Evolutionary conservation across 805 yeast species (phyloP).

Genomic region (Kluyveromyces nonfermentans): DNA sequence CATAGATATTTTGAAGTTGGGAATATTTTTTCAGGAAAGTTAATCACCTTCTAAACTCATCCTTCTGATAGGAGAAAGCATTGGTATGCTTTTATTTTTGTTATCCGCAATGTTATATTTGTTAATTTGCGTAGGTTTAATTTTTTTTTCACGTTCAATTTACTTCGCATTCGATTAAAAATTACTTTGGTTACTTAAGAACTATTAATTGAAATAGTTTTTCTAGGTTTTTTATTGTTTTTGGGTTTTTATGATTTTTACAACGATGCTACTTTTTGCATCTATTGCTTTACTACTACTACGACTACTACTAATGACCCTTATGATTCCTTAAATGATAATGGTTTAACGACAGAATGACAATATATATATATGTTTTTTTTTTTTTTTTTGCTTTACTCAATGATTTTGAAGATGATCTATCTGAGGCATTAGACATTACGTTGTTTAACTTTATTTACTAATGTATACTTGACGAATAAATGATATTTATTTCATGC

Average conservation of each 20-base stretch:
- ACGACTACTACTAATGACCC: neutral
- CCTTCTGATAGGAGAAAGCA: neutral
- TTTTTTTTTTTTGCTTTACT: neutral
- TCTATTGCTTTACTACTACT: neutral
- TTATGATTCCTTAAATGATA: neutral
- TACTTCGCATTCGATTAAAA: neutral
- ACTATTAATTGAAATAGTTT: neutral
- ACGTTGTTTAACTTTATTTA: neutral
- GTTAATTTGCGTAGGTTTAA: neutral
- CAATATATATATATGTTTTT: neutral
- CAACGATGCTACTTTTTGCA: neutral
- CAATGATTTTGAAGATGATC: neutral
- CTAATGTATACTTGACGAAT: neutral
- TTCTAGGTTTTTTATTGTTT: neutral
- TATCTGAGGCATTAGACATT: neutral
- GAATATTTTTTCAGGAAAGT: neutral
- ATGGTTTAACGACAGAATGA: neutral
- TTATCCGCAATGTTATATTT: neutral
- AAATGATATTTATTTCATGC: neutral
- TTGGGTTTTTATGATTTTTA: neutral
- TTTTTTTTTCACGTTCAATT: neutral
- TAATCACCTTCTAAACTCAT: neutral
- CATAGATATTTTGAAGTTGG: conserved; percentile 2
- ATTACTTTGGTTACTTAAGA: neutral
- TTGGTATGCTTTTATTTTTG: neutral